Percentiles rank a stretch among this genome's conserved stretches.
These are phyloP conservation scores for Neurospora sp. DNA, from an alignment of 495 filamentous ascomycete species.

Conservation along the genomic window DNA sequence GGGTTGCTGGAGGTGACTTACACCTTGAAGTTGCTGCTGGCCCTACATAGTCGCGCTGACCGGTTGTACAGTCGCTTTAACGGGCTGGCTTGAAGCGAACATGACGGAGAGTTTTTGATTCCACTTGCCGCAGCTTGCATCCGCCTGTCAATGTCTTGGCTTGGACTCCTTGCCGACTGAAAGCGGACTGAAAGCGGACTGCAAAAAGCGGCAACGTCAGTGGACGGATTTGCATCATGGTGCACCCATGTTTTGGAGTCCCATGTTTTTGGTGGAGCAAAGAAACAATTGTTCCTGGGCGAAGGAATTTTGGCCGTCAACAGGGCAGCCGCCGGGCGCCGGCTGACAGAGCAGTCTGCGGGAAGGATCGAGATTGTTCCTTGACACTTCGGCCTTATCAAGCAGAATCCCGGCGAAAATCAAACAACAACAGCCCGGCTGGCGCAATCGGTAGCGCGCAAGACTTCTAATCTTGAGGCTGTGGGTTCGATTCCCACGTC, in stretches of 20 bases:
- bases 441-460: background rate
- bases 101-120: background rate
- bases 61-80: too few relatives aligned
- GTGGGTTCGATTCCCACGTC: background rate
- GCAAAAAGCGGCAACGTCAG: background rate
- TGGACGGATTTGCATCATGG: background rate
- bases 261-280: background rate
- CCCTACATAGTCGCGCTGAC: too few relatives aligned
- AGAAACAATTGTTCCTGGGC: background rate
- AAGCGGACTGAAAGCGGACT: background rate
- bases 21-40: too few relatives aligned
- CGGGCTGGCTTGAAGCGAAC: background rate
- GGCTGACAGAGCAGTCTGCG: background rate
- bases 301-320: background rate
- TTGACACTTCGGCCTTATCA: background rate
- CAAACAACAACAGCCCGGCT: background rate
- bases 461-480: background rate
- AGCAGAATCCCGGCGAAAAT: accelerated
- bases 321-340: too few relatives aligned
- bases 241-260: background rate
- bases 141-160: background rate
- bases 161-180: background rate
- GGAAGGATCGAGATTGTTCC: background rate
- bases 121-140: background rate
- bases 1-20: too few relatives aligned